Percentiles rank a stretch among this genome's conserved stretches.
Evolutionary conservation across 2,329 filamentous ascomycete species (phyloP).

Genomic region (Cladosporium oxysporum): DNA sequence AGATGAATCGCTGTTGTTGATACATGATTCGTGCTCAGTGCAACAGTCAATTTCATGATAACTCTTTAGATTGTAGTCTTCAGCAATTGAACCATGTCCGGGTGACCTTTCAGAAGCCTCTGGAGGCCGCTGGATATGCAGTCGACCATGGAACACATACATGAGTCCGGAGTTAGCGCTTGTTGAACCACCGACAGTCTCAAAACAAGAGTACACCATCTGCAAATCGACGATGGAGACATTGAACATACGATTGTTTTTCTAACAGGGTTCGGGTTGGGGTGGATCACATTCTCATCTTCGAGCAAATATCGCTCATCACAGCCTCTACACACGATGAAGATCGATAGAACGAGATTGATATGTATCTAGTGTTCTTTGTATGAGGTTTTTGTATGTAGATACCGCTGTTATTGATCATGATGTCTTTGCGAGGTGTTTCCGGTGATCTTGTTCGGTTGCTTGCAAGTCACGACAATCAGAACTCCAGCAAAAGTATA

Average conservation of each 20-base stretch:
- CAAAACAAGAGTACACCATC: background rate
- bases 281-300: background rate
- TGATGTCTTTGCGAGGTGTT: background rate
- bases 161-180: too few relatives aligned
- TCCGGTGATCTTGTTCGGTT: background rate
- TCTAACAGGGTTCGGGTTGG: background rate
- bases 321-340: background rate
- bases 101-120: background rate
- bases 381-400: background rate
- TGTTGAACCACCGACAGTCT: background rate
- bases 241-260: too few relatives aligned
- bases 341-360: background rate
- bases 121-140: background rate
- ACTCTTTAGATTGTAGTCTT: too few relatives aligned
- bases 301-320: background rate
- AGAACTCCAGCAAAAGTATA: too few relatives aligned
- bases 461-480: background rate
- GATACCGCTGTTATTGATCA: background rate
- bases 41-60: background rate
- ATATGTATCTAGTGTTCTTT: too few relatives aligned
- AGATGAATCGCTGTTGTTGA: background rate
- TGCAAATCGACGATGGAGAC: background rate
- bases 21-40: background rate
- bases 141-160: background rate
- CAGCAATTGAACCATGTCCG: background rate